These are phyloP conservation scores for Quercus robur DNA, from an alignment of 306 rosid species.

Conservation along the genomic window DNA sequence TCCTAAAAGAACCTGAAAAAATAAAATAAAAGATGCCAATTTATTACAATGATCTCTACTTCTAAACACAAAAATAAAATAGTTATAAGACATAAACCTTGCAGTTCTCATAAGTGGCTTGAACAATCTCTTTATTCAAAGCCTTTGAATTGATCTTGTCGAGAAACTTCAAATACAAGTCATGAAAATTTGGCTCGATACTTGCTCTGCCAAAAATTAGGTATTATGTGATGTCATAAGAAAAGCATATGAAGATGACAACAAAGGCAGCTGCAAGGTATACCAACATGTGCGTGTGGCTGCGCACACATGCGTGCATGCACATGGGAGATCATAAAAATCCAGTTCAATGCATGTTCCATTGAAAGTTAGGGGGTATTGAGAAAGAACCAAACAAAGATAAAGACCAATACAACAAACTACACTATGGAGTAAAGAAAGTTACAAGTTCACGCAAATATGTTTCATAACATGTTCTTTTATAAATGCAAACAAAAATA, in stretches of 20 bases:
- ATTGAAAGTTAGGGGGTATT: background rate
- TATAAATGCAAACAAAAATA: background rate
- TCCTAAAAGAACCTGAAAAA: constrained; percentile 86
- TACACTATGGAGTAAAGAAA: background rate
- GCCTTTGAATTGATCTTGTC: constrained; percentile 82
- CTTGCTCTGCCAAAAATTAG: constrained; percentile 67
- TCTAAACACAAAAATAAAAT: background rate
- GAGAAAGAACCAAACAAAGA: background rate
- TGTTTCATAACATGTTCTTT: background rate
- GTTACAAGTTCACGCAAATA: background rate
- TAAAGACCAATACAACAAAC: background rate
- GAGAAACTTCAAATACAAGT: constrained; percentile 83
- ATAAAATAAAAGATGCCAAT: background rate
- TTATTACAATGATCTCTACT: background rate
- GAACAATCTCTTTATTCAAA: constrained; percentile 81
- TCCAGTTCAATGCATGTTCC: background rate
- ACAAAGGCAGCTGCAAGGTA: background rate
- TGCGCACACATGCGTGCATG: background rate
- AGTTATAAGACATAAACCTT: constrained; percentile 49
- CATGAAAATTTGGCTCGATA: constrained; percentile 98
- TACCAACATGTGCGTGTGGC: too few relatives aligned
- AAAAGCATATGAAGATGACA: background rate
- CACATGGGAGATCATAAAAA: background rate
- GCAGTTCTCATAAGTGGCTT: constrained; percentile 96
- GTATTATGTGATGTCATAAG: background rate